Evolutionary conservation across 805 yeast species (phyloP).

Genomic region (Crinitomyces ghanaensis): DNA sequence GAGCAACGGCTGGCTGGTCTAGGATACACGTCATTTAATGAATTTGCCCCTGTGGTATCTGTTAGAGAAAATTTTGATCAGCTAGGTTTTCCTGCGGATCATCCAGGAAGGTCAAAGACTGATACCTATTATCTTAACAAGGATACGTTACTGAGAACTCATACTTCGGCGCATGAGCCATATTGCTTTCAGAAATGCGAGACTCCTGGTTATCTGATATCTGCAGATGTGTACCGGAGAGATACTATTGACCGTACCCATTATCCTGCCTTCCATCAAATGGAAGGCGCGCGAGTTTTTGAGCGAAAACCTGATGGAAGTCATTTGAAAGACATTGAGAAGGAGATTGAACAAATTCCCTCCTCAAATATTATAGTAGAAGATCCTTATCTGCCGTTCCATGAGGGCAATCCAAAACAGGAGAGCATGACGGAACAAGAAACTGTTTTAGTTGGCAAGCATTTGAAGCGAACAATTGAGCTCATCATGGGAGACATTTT

Average conservation of each 20-base stretch:
- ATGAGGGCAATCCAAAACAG: slow-evolving; percentile 69
- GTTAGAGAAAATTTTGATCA: slow-evolving; percentile 82
- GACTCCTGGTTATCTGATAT: slow-evolving; percentile 80
- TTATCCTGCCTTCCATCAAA: slow-evolving; percentile 94
- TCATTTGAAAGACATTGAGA: slow-evolving; percentile 33
- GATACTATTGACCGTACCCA: slow-evolving; percentile 95
- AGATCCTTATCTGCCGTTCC: slow-evolving; percentile 51
- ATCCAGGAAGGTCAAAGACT: slow-evolving; percentile 84
- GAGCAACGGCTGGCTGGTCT: slow-evolving; percentile 53
- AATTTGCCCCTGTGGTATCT: slow-evolving; percentile 74
- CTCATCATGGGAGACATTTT: slow-evolving; percentile 73
- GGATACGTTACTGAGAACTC: slow-evolving; percentile 68
- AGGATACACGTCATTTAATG: slow-evolving; percentile 63
- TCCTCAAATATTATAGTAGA: slow-evolving; percentile 59
- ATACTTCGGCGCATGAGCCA: slow-evolving; percentile 93
- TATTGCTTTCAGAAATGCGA: slow-evolving; percentile 59
- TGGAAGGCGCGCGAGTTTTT: slow-evolving; percentile 96
- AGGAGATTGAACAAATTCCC: slow-evolving; percentile 58
- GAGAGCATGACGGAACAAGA: slow-evolving; percentile 59
- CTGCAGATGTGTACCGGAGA: slow-evolving; percentile 92
- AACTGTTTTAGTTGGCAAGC: slow-evolving; percentile 56
- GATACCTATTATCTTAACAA: slow-evolving; percentile 88
- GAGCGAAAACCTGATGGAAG: slow-evolving; percentile 32
- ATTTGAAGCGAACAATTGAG: slow-evolving; percentile 80
- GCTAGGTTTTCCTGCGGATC: slow-evolving; percentile 81